phyloP scores from a whole-genome alignment of 139 green algal species.

The Eudorina sp. region DNA sequence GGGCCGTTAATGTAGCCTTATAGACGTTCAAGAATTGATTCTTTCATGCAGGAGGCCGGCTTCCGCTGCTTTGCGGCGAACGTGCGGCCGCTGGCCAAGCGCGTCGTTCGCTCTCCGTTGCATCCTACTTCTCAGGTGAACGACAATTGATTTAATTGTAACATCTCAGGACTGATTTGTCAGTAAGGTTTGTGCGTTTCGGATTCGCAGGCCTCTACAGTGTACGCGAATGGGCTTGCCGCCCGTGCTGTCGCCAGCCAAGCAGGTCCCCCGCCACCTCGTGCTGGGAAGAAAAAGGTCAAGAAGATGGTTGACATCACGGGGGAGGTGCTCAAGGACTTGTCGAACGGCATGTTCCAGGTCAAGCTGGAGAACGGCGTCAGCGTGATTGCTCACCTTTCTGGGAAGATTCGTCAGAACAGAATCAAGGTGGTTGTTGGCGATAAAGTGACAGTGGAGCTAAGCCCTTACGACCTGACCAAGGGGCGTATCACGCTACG shows the following conservation, averaged over 20 bases:
- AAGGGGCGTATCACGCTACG: slow-evolving; percentile 63
- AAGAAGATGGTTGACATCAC: slow-evolving; percentile 66
- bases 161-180: too few relatives aligned
- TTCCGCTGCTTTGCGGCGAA: not conserved
- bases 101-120: slow-evolving; percentile 2
- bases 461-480: slow-evolving; percentile 68
- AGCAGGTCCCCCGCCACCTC: not conserved
- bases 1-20: too few relatives aligned
- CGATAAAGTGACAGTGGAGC: slow-evolving; percentile 73
- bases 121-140: slow-evolving; percentile 21
- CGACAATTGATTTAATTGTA: too few relatives aligned
- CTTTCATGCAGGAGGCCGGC: not conserved
- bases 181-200: too few relatives aligned
- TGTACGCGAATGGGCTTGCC: not conserved
- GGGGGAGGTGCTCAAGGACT: slow-evolving; percentile 62
- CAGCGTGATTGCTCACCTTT: slow-evolving; percentile 75
- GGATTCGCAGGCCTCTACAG: not conserved
- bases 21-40: too few relatives aligned
- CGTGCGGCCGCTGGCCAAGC: slow-evolving; percentile 21
- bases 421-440: slow-evolving; percentile 80
- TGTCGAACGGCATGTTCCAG: slow-evolving; percentile 70
- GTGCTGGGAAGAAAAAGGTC: slow-evolving; percentile 54
- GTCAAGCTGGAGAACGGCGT: slow-evolving; percentile 80
- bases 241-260: slow-evolving; percentile 14
- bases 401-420: slow-evolving; percentile 82